These are phyloP conservation scores for Peronosclerospora sorghi DNA, from an alignment of 352 stramenopile species.

Conservation along the genomic window DNA sequence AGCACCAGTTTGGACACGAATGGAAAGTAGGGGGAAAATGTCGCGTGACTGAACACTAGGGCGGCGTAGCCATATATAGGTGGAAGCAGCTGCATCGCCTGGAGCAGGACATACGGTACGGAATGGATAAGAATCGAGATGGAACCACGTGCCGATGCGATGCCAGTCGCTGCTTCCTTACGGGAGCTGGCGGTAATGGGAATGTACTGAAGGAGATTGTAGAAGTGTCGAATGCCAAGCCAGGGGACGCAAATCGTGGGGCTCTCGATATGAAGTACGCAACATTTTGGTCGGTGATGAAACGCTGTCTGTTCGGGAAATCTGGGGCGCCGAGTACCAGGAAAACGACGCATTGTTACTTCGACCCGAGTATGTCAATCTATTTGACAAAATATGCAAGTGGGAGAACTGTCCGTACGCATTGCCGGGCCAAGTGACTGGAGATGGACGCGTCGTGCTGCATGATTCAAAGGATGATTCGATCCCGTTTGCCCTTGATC, in stretches of 20 bases:
- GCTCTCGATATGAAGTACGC: conserved; percentile 90
- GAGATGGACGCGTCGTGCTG: conserved; percentile 93
- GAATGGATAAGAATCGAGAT: too few species aligned
- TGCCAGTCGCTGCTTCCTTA: too few species aligned
- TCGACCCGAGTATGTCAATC: conserved; percentile 72
- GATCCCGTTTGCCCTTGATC: conserved; percentile 93
- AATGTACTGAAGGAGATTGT: conserved; percentile 99
- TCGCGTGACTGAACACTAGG: too few species aligned
- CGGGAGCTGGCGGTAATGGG: conserved; percentile 97
- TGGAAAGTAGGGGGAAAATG: too few species aligned
- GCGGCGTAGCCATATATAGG: too few species aligned
- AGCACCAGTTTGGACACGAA: too few species aligned
- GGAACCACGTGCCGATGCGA: too few species aligned
- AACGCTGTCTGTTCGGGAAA: conserved; percentile 97
- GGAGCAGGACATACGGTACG: too few species aligned
- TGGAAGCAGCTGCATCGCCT: too few species aligned
- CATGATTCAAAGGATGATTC: conserved; percentile 91
- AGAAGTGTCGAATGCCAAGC: conserved; percentile 73
- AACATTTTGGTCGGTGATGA: conserved; percentile 95
- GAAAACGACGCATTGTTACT: conserved; percentile 98
- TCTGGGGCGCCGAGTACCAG: conserved; percentile 99
- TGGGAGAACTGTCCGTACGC: conserved; percentile 96
- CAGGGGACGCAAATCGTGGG: conserved; percentile 83
- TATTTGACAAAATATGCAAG: conserved; percentile 92
- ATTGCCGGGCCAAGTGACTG: conserved; percentile 92